Conservation (phyloP, 257 asterid genomes). For the Asclepias syriaca region DNA sequence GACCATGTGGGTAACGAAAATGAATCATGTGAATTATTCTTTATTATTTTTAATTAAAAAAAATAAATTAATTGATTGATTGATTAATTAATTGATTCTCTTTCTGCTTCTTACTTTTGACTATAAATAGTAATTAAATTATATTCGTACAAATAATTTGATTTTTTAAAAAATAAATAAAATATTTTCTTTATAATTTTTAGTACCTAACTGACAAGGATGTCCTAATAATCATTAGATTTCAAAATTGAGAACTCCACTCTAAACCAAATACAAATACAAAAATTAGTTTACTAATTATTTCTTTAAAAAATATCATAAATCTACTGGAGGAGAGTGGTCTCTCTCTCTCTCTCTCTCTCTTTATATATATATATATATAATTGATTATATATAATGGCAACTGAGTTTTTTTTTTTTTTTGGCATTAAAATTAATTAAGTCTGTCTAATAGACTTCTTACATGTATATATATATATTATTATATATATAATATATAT, state of each 20-base stretch:
- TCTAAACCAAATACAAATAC: neutral
- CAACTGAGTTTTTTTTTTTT: neutral
- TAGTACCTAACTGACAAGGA: neutral
- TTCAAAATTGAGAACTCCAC: neutral
- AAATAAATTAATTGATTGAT: neutral
- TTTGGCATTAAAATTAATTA: neutral
- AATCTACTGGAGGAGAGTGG: neutral
- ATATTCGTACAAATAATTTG: neutral
- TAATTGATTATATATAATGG: neutral
- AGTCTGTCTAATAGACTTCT: neutral
- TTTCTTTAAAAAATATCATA: neutral
- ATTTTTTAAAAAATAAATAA: neutral
- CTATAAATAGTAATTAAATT: neutral
- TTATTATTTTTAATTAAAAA: neutral
- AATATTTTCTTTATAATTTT: neutral
- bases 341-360: too few relatives aligned
- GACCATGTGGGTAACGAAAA: neutral
- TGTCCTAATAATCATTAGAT: neutral
- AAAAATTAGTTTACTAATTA: neutral
- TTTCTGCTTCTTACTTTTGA: neutral
- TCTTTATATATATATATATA: neutral
- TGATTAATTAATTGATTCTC: neutral
- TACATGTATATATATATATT: neutral
- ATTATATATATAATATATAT: neutral
- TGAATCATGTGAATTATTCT: neutral